phyloP scores from a whole-genome alignment of 2,329 filamentous ascomycete species.

The Fusarium miscanthi region DNA sequence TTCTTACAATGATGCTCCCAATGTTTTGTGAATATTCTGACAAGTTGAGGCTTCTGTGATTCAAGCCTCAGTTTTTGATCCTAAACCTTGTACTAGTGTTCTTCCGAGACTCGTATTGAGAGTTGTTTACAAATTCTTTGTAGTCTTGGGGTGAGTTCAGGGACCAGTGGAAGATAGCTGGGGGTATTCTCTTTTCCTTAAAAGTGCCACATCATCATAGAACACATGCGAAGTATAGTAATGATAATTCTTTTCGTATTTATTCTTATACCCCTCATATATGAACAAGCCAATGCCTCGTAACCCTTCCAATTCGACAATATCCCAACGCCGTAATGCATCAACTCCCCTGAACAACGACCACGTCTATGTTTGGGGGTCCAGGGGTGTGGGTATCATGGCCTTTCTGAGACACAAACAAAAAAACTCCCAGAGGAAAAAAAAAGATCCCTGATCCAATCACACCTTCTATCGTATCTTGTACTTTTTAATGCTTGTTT shows the following conservation, averaged over 20 bases:
- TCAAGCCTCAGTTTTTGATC: neutral
- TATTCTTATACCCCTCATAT: neutral
- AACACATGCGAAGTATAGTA: neutral
- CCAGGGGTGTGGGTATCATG: conserved; percentile 46
- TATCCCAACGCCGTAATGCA: conserved; percentile 37
- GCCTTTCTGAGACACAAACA: conserved; percentile 39
- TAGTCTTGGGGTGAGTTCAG: neutral
- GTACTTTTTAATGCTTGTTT: neutral
- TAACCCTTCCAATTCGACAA: conserved; percentile 16
- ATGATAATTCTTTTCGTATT: neutral
- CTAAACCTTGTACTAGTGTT: neutral
- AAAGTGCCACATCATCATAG: neutral
- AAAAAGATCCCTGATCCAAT: conserved; percentile 21
- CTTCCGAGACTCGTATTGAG: neutral
- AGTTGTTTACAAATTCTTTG: neutral
- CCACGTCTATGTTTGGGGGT: conserved; percentile 7
- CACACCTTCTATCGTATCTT: conserved; percentile 34
- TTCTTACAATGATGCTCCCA: neutral
- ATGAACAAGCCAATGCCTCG: conserved; percentile 9
- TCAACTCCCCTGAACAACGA: conserved; percentile 29
- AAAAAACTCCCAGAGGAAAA: conserved; percentile 31
- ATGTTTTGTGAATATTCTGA: neutral
- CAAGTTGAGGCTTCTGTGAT: neutral
- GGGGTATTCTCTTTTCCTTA: neutral
- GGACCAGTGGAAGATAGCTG: neutral